phyloP scores from a whole-genome alignment of 2,329 filamentous ascomycete species.

The Waltergamsia citrina region DNA sequence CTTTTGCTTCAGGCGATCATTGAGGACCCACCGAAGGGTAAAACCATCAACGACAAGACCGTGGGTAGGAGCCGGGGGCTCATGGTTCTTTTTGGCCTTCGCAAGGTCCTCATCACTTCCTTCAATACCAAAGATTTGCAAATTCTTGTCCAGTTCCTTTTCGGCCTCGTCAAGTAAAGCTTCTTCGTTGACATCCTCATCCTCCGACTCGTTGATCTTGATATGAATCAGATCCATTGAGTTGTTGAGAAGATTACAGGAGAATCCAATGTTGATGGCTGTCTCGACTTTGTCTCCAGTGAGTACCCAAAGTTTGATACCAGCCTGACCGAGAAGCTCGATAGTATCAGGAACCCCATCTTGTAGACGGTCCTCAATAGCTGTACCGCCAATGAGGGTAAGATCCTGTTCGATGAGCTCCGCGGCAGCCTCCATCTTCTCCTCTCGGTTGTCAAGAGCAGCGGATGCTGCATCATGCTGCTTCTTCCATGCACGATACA shows the following conservation, averaged over 20 bases:
- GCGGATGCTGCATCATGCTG: conserved; percentile 82
- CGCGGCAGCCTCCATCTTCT: conserved; percentile 83
- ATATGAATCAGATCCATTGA: conserved; percentile 95
- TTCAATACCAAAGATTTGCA: conserved; percentile 66
- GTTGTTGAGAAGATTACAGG: conserved; percentile 93
- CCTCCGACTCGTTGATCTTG: conserved; percentile 69
- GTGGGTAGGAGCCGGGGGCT: conserved; percentile 78
- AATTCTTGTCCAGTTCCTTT: conserved; percentile 63
- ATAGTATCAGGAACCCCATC: conserved; percentile 97
- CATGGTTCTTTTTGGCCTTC: conserved; percentile 71
- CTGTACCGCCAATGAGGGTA: conserved; percentile 81
- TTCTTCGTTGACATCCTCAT: conserved; percentile 35
- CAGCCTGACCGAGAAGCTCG: conserved; percentile 77
- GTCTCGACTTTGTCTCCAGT: conserved; percentile 99
- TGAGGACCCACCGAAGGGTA: conserved; percentile 77
- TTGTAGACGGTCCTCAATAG: conserved; percentile 93
- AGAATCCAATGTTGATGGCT: conserved; percentile 99
- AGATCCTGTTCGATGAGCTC: conserved; percentile 88
- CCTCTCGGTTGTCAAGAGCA: conserved; percentile 76
- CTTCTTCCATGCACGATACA: conserved; percentile 77
- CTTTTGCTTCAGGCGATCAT: conserved; percentile 76
- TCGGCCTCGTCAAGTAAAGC: conserved; percentile 49
- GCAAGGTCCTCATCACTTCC: conserved; percentile 81
- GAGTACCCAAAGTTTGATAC: conserved; percentile 97
- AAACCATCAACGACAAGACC: conserved; percentile 94